Percentiles rank a stretch among this genome's conserved stretches.
Conservation (phyloP, 495 filamentous ascomycete genomes). For the Lepidopterella palustris region DNA sequence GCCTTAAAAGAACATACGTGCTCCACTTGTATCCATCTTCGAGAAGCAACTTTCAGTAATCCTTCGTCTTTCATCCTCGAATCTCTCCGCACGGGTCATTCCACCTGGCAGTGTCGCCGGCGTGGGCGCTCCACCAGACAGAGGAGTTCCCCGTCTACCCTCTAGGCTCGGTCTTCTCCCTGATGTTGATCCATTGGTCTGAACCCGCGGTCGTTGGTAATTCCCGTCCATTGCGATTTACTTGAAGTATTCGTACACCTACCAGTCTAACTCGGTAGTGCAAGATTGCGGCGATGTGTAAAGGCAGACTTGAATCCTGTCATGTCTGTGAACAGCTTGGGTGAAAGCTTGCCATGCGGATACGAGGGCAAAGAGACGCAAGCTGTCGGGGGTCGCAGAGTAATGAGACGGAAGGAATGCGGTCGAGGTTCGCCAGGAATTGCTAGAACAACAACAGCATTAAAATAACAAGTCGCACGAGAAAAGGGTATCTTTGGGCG, state of each 20-base stretch:
- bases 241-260: neutral
- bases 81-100: conserved; percentile 70
- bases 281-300: neutral
- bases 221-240: conserved; percentile 21
- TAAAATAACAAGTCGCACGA: neutral
- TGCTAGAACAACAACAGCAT: neutral
- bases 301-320: neutral
- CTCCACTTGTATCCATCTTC: conserved; percentile 77
- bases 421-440: neutral
- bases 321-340: neutral
- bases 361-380: neutral
- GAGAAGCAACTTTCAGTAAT: conserved; percentile 89
- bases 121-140: conserved; percentile 16
- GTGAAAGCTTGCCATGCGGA: neutral
- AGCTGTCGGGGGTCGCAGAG: neutral
- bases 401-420: neutral
- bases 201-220: conserved; percentile 14
- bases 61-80: conserved; percentile 90
- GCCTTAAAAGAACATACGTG: conserved; percentile 49
- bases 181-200: conserved; percentile 3
- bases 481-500: neutral
- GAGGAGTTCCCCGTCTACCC: conserved; percentile 13
- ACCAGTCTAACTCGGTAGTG: neutral
- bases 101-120: neutral
- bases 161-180: conserved; percentile 20